Evolutionary conservation across 331 rosid genomes (phyloP).

Genomic region (Spiraea crenata): DNA sequence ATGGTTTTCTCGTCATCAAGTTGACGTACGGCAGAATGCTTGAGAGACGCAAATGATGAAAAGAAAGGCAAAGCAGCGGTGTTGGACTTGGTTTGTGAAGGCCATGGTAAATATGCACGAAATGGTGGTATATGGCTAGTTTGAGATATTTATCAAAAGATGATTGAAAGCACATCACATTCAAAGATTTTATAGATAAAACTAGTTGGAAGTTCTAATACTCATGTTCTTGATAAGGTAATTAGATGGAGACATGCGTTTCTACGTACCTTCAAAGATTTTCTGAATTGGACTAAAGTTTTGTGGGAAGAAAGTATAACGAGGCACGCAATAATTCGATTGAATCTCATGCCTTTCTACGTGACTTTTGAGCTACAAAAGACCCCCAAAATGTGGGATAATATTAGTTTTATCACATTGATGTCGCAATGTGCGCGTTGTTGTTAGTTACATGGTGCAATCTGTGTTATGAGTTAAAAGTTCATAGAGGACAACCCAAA

Average conservation of each 20-base stretch:
- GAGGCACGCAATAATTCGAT: background rate
- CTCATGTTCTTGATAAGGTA: background rate
- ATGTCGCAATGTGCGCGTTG: no score
- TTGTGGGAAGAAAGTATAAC: background rate
- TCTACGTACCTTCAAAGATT: background rate
- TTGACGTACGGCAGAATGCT: background rate
- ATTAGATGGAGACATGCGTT: background rate
- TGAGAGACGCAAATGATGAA: background rate
- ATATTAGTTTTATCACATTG: no score
- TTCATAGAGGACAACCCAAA: no score
- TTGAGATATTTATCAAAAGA: no score
- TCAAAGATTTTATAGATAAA: background rate
- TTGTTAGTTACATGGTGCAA: no score
- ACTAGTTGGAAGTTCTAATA: background rate
- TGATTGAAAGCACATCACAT: background rate
- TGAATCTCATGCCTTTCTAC: no score
- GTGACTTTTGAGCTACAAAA: no score
- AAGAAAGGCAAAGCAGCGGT: background rate
- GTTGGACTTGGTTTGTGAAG: background rate
- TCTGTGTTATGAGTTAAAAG: no score
- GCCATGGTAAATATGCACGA: background rate
- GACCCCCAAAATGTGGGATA: no score
- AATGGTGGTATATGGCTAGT: background rate
- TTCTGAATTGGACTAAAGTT: constrained; percentile 1
- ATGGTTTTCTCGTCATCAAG: background rate